A percentile compares a stretch with the other conserved stretches of the same genome.
Evolutionary conservation across 371 early-diverging fungal genomes (phyloP).

Genomic region (Mucor velutinosus): DNA sequence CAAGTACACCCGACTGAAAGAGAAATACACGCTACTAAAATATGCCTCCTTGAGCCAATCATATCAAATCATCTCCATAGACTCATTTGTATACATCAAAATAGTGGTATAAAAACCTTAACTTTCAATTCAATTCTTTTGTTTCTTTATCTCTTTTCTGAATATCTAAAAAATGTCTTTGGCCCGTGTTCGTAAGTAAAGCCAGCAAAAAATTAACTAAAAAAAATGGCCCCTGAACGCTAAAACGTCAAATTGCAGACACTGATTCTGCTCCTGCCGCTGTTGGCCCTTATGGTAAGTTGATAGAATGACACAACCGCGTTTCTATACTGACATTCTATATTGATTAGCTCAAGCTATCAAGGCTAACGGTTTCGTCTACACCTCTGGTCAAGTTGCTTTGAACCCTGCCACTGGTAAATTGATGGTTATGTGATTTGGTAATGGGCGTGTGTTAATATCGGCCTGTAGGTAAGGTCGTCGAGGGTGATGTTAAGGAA

Average conservation of each 20-base stretch:
- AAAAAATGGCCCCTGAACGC: neutral
- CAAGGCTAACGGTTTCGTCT: slow-evolving; percentile 72
- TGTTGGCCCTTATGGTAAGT: slow-evolving; percentile 38
- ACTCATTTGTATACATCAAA: neutral
- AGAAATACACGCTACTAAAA: neutral
- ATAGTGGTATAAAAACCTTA: neutral
- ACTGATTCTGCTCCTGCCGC: slow-evolving; percentile 30
- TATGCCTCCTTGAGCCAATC: neutral
- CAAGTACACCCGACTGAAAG: no score
- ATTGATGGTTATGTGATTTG: neutral
- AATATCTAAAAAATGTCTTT: slow-evolving; percentile 22
- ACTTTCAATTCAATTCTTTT: neutral
- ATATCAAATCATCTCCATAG: slow-evolving; percentile 1
- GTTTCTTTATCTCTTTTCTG: neutral
- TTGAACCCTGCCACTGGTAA: slow-evolving; percentile 47
- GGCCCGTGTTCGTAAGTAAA: slow-evolving; percentile 23
- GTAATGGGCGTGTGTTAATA: neutral
- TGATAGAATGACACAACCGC: neutral
- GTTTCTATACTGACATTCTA: neutral
- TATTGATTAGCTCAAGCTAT: slow-evolving; percentile 54
- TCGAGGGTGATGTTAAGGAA: slow-evolving; percentile 35
- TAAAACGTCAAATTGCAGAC: neutral
- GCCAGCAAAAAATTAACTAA: neutral
- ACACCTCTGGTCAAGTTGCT: slow-evolving; percentile 68
- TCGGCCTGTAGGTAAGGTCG: slow-evolving; percentile 34